phyloP scores from a whole-genome alignment of 2,329 filamentous ascomycete species.

The Neonectria faginata region DNA sequence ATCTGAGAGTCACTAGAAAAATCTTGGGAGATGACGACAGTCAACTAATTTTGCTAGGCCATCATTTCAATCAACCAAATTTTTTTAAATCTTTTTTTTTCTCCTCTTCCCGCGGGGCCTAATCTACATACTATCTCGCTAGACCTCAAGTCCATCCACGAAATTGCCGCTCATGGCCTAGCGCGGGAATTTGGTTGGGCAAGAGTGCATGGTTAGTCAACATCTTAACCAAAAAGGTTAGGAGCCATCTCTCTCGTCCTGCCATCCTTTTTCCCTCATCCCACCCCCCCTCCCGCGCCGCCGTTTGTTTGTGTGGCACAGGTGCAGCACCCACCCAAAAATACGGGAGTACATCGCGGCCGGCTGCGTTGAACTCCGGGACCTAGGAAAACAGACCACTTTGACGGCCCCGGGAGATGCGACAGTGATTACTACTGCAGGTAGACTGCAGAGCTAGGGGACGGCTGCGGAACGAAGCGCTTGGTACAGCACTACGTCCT shows the following conservation, averaged over 20 bases:
- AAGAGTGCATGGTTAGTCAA: constrained; percentile 12
- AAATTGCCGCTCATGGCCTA: constrained; percentile 28
- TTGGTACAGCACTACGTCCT: too few relatives aligned
- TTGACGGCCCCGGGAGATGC: background rate
- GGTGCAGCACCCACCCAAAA: background rate
- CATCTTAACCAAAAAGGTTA: background rate
- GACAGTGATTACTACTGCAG: background rate
- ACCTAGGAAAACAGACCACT: constrained; percentile 25
- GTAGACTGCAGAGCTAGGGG: background rate
- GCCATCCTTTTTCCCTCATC: background rate
- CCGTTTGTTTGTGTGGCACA: background rate
- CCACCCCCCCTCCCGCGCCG: background rate
- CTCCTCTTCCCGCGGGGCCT: constrained; percentile 1
- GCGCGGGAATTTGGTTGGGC: constrained; percentile 27
- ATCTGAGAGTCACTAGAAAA: background rate
- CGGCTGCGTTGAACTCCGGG: constrained; percentile 15
- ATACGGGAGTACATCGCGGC: background rate
- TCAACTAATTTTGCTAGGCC: constrained; percentile 13
- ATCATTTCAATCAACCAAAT: constrained; percentile 17
- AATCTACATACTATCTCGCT: constrained; percentile 12
- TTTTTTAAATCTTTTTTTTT: background rate
- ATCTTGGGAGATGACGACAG: constrained; percentile 17
- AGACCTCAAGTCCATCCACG: constrained; percentile 9
- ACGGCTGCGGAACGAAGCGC: background rate
- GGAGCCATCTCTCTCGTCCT: too few relatives aligned